Conservation (phyloP, 805 yeast species). For the Cyberlindnera mycetangii region DNA sequence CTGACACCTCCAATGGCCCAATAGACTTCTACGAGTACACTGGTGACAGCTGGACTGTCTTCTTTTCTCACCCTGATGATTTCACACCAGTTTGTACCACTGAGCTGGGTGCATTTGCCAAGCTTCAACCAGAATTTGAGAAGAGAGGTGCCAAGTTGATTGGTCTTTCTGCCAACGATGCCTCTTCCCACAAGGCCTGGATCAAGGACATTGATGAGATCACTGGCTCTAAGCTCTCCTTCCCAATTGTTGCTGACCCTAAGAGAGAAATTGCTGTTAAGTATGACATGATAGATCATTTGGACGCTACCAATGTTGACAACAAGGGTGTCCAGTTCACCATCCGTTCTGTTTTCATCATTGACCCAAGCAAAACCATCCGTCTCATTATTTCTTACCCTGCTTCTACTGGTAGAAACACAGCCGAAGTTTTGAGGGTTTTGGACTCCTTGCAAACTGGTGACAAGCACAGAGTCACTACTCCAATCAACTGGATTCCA, state of each 20-base stretch:
- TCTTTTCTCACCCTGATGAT: conserved; percentile 76
- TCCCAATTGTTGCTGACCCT: conserved; percentile 71
- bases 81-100: conserved; percentile 81
- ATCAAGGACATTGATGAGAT: conserved; percentile 69
- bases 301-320: conserved; percentile 64
- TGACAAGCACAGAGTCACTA: conserved; percentile 59
- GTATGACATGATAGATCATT: conserved; percentile 71
- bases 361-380: conserved; percentile 63
- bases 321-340: conserved; percentile 64
- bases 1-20: conserved; percentile 61
- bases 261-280: conserved; percentile 55
- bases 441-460: conserved; percentile 67
- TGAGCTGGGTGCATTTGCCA: conserved; percentile 73
- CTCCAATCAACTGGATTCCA: conserved; percentile 71
- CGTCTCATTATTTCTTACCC: conserved; percentile 67
- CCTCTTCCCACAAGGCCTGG: conserved; percentile 64
- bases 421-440: conserved; percentile 69
- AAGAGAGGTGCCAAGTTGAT: conserved; percentile 63
- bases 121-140: conserved; percentile 65
- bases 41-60: conserved; percentile 61
- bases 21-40: conserved; percentile 61
- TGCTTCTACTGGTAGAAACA: conserved; percentile 72
- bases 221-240: conserved; percentile 52
- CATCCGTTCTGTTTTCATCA: conserved; percentile 67
- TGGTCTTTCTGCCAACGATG: conserved; percentile 64